Evolutionary conservation across 116 monocot species (phyloP), one percentile per base, ranked within the genome.

Genomic region (Cymodocea nodosa): DNA sequence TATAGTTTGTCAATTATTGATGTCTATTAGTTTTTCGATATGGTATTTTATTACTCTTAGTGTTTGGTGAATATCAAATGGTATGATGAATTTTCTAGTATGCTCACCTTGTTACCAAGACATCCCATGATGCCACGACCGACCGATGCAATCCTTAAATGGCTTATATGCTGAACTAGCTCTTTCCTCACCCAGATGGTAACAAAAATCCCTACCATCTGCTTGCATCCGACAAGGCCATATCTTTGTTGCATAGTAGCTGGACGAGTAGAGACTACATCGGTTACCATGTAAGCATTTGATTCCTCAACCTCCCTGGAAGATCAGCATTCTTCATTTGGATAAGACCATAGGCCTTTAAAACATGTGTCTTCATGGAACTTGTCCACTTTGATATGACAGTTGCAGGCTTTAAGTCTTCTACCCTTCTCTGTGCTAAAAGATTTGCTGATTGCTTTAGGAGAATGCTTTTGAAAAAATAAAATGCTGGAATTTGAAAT

Each of bases 131-230:
- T 76, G 6, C 94, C 94, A 35, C 87, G 76, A 4, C 94, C 87
- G 39, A 94, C 69, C 30, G 72, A 83, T 59, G 81, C 84, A 25
- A 87, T 17, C 51, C 83, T 87, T 48, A 94, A 70, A 74, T 94
- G 89, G 24, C 86, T 83, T 56, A 94, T 74, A 39, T 90, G 81
- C 18, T 77, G 79, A 14, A 85, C 83, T 36, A 87, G 74, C 59
- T 94, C 90, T 59, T 66, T 78, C 59, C 79, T 82, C 6, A 77
- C 79, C 94, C 94, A 94, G 36, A 94, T 73, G 9, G 79, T 83
- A 9, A 94, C 77, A 70, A 90, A 94, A 54, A 94, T 90, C 23
- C 94, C 94, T 34, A 94, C 94, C 94, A 94, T 89, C 62, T 94
- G 82, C 51, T 87, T 94, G 64, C 87, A 75, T 13, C 79, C 77